Percentiles rank a stretch among this genome's conserved stretches.
phyloP scores from a whole-genome alignment of 345 rosid species.

The Salix caprea region DNA sequence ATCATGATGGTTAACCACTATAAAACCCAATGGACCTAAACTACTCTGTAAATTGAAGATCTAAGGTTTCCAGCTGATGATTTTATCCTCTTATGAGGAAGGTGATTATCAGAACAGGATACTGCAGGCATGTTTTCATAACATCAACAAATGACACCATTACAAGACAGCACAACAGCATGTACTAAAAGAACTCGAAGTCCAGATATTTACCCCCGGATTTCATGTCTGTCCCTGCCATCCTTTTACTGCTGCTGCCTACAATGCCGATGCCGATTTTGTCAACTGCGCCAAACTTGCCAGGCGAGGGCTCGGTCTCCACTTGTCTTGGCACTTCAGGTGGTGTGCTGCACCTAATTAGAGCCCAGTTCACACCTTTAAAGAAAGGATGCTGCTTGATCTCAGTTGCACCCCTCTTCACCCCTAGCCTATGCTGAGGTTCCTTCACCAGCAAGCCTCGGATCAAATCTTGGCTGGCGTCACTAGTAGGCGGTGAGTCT shows the following conservation, averaged over 20 bases:
- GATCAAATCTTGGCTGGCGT: conserved; percentile 81
- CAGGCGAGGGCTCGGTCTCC: conserved; percentile 65
- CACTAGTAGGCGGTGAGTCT: conserved; percentile 80
- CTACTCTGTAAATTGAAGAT: conserved; percentile 5
- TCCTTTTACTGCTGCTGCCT: conserved; percentile 67
- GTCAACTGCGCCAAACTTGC: conserved; percentile 55
- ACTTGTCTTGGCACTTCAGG: conserved; percentile 87
- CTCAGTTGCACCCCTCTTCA: conserved; percentile 96
- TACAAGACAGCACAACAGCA: conserved; percentile 26
- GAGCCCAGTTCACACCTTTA: conserved; percentile 97
- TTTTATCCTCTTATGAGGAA: background rate
- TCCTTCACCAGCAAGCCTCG: conserved; percentile 84
- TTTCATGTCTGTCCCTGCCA: conserved; percentile 61
- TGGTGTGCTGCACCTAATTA: conserved; percentile 91
- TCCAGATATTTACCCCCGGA: conserved; percentile 89
- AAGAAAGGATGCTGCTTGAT: conserved; percentile 95
- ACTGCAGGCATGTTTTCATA: conserved; percentile 7
- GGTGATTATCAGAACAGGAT: conserved; percentile 10
- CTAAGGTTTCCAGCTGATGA: conserved; percentile 7
- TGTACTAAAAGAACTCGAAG: conserved; percentile 82
- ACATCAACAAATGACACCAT: conserved; percentile 27
- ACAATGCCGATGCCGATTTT: conserved; percentile 65
- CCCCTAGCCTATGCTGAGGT: conserved; percentile 87
- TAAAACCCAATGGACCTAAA: background rate
- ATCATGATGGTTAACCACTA: background rate